Evolutionary conservation across 345 rosid genomes (phyloP), one percentile per base, ranked within the genome.

Genomic region (Zanthoxylum bungeanum): DNA sequence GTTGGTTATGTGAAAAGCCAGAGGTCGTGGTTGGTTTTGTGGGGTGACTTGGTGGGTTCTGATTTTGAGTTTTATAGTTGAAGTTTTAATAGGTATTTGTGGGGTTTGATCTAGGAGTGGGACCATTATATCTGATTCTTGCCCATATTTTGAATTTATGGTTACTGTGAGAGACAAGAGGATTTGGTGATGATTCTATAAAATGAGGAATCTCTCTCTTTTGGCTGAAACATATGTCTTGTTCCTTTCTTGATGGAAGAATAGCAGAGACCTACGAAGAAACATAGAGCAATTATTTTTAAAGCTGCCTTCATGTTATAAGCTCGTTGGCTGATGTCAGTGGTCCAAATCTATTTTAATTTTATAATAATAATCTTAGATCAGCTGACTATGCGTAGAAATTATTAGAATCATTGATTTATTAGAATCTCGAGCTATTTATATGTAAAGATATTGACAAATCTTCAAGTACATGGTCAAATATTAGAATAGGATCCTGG

Each of bases 61-160:
- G 37, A 28, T 57, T 53, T 73, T 70, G 37, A 56, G 50, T 55
- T 74, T 68, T 73, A 22, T 33, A 37, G 77, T 56, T 63, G 80
- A 71, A 60, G 52, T 72, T 31, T 22, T 12, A 53, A 80, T 51
- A 68, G 79, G 44, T 69, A 73, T 50, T 73, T 80, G 77, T 74
- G 75, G 78, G 74, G 84, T 80, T 74, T 76, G 80, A 74, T 69
- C 79, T 65, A 79, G 74, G 81, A 64, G 89, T 88, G 93, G 96
- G 96, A 80, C 96, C 96, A 63, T 71, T 77, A 7, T 55, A 60
- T 81, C 81, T 82, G 82, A 81, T 80, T 85, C 71, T 79, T 62
- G 80, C 85, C 80, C 78, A 47, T 72, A 79, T 76, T 75, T 76
- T 64, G 77, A 78, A 73, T 75, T 81, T 70, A 83, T 77, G 86